Base-by-base conservation (phyloP, 2,329 filamentous ascomycete species). In the Ilyonectria robusta region DNA sequence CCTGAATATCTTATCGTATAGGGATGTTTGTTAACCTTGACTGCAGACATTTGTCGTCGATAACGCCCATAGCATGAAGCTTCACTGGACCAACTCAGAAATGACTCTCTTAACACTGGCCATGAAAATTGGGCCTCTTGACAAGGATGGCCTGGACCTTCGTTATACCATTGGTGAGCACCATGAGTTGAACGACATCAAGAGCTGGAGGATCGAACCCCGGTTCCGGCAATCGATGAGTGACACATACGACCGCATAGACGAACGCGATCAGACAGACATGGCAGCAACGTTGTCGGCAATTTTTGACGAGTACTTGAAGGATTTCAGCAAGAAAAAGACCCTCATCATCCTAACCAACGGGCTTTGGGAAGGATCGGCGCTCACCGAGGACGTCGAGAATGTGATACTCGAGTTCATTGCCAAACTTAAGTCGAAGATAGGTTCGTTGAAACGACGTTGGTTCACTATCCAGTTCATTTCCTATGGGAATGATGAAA, bases 401-500 rank as follows among this genome's bases (percentile, higher is more conserved):
- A 11, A n/a, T 17, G 6, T 31, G 3, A 63, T 63, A 35, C 46
- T 53, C 10, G 4, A 2, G 1, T 63, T 63, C 23, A 11, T 63
- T 4, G 26, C 42, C 9, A 4, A 53, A 0, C 44, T 63, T 2
- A 46, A 58, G 11, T 4, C 8, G 26, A 44, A 8, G 23, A 4
- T 17, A 2, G 7, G 7, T n/a, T n/a, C 9, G 11, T 17, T 31
- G 2, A 54, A 58, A 15, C 35, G 31, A 2, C 61, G 61, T 11
- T 21, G 61, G 10, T 63, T 63, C 23, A 58, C 44, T 8, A 63
- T 63, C 44, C 61, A 63, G 26, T 63, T 63, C 23, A 58, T 63
- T 46, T 35, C 42, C 15, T 63, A 58, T 26, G 61, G 61, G 1
- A 31, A 51, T 11, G 15, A 63, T 42, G 11, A 8, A 23, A 17